Evolutionary conservation across 1,284 basidiomycete species (phyloP).

Genomic region (Puccinia hordei): DNA sequence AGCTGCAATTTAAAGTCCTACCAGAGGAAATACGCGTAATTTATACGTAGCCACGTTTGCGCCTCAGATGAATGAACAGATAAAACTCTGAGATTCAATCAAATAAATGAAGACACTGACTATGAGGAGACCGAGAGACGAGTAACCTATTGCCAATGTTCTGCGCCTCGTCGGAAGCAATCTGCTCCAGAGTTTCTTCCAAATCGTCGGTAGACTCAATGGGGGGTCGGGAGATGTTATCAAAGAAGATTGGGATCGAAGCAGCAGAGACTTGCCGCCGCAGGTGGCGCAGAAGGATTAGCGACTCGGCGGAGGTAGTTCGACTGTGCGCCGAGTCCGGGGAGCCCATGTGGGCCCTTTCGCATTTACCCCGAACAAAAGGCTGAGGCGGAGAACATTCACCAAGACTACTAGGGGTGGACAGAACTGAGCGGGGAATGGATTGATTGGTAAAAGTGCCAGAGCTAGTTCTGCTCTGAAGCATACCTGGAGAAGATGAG

Average conservation of each 20-base stretch:
- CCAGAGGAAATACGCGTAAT: background rate
- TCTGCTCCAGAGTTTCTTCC: slow-evolving; percentile 13
- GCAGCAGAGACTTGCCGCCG: slow-evolving; percentile 29
- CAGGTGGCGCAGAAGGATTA: slow-evolving; percentile 5
- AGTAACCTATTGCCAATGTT: background rate
- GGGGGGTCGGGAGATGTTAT: slow-evolving; percentile 7
- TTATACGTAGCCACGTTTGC: background rate
- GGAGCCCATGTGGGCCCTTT: slow-evolving; percentile 21
- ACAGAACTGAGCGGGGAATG: slow-evolving; percentile 39
- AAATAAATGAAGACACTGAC: background rate
- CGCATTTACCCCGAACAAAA: background rate
- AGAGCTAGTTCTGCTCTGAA: background rate
- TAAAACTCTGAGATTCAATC: background rate
- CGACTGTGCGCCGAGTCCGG: slow-evolving; percentile 4
- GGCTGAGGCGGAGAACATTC: slow-evolving; percentile 14
- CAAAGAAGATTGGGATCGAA: slow-evolving; percentile 48
- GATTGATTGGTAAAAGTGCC: slow-evolving; percentile 31
- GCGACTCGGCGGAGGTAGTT: slow-evolving; percentile 6
- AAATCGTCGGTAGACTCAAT: background rate
- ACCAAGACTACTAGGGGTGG: slow-evolving; percentile 17
- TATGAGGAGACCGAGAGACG: slow-evolving; percentile 4
- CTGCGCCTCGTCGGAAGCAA: background rate
- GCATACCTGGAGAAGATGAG: slow-evolving; percentile 8
- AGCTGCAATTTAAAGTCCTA: background rate
- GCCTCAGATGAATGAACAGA: slow-evolving; percentile 8